A percentile compares a stretch with the other conserved stretches of the same genome.
These are phyloP conservation scores for Aureobasidium subglaciale DNA, from an alignment of 2,329 filamentous ascomycete species.

Conservation along the genomic window DNA sequence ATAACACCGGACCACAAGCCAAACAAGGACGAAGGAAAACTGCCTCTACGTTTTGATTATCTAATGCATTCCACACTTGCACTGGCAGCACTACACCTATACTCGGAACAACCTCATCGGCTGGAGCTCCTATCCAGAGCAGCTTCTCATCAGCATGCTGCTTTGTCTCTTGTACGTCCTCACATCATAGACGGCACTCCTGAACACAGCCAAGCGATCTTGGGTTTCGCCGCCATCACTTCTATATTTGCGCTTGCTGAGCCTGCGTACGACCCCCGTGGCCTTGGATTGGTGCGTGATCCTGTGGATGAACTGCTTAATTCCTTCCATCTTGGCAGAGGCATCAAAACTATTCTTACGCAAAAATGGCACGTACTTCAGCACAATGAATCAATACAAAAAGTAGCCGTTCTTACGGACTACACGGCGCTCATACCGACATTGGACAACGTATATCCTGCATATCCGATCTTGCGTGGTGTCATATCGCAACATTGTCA, in stretches of 20 bases:
- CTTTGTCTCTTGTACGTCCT: conserved; percentile 14
- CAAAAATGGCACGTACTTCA: background rate
- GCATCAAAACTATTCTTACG: conserved; percentile 6
- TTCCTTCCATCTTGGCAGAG: conserved; percentile 5
- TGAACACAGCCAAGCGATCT: conserved; percentile 15
- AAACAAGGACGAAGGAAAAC: background rate
- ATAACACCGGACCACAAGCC: conserved; percentile 8
- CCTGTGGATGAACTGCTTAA: conserved; percentile 4
- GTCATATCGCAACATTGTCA: background rate
- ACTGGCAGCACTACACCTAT: conserved; percentile 21
- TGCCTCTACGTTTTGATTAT: conserved; percentile 16
- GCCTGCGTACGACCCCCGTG: background rate
- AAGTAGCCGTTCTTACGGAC: background rate
- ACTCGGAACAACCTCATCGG: conserved; percentile 5
- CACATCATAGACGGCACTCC: conserved; percentile 7
- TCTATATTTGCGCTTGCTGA: conserved; percentile 16
- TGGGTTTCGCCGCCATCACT: conserved; percentile 17
- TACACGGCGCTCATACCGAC: background rate
- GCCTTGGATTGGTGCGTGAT: background rate
- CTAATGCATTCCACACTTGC: conserved; percentile 19
- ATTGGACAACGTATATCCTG: background rate
- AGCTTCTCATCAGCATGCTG: conserved; percentile 15
- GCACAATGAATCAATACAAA: background rate
- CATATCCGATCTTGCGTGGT: background rate
- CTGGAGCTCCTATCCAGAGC: conserved; percentile 11